Conservation (phyloP, 1,139 yeast species). For the Yamadazyma atmosphaerica region DNA sequence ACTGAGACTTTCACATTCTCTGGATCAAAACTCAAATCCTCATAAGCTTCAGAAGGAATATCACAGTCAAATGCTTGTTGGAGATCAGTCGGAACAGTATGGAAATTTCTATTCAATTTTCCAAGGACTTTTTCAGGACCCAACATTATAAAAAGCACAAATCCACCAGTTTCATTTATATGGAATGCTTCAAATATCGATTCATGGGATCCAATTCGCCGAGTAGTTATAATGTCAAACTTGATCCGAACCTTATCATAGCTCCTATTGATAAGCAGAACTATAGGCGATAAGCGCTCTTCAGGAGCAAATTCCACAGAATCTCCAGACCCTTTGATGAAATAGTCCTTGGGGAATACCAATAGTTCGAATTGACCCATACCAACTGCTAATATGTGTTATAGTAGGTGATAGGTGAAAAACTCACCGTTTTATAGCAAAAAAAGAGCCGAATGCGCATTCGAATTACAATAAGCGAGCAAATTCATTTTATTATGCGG, state of each 20-base stretch:
- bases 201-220: slow-evolving; percentile 36
- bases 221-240: slow-evolving; percentile 41
- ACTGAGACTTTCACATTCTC: background rate
- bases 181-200: slow-evolving; percentile 28
- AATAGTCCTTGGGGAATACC: slow-evolving; percentile 1
- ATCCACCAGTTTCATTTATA: slow-evolving; percentile 20
- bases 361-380: slow-evolving; percentile 2
- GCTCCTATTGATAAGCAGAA: slow-evolving; percentile 40
- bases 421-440: no score
- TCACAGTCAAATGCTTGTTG: slow-evolving; percentile 29
- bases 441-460: no score
- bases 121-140: slow-evolving; percentile 25
- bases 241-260: slow-evolving; percentile 47
- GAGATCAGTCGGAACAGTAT: slow-evolving; percentile 15
- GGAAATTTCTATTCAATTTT: slow-evolving; percentile 24
- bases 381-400: no score
- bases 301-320: background rate
- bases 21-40: slow-evolving; percentile 7
- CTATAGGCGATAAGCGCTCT: slow-evolving; percentile 7
- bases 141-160: slow-evolving; percentile 26
- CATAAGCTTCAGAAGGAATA: slow-evolving; percentile 21
- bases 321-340: background rate
- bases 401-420: no score
- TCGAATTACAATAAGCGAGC: no score
- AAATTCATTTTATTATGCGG: no score